Evolutionary conservation across 2,329 filamentous ascomycete genomes (phyloP).

Genomic region (Lachnellula hyalina): DNA sequence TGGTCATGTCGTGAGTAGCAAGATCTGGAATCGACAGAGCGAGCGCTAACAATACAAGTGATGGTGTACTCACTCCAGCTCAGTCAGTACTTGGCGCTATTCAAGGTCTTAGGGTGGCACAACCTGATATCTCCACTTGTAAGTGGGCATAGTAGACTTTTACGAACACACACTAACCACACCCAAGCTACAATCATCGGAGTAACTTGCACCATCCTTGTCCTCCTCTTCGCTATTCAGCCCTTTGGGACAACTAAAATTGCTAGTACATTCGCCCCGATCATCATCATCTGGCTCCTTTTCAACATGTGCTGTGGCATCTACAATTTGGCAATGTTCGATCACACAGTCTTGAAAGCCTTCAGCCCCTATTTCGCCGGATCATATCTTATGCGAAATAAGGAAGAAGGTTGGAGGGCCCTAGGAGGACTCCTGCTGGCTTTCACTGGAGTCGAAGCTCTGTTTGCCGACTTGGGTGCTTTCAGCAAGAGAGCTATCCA

Average conservation of each 20-base stretch:
- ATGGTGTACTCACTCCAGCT: constrained; percentile 63
- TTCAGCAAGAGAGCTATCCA: constrained; percentile 67
- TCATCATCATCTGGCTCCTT: constrained; percentile 61
- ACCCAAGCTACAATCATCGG: constrained; percentile 56
- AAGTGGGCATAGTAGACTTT: not conserved
- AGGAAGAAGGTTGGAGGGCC: constrained; percentile 55
- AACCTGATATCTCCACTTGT: constrained; percentile 46
- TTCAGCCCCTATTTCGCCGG: constrained; percentile 57
- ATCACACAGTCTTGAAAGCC: constrained; percentile 49
- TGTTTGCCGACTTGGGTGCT: constrained; percentile 74
- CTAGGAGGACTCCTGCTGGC: constrained; percentile 68
- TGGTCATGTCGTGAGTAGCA: constrained; percentile 48
- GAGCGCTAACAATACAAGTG: constrained; percentile 23
- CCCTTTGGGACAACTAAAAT: constrained; percentile 59
- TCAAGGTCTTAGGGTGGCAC: constrained; percentile 56
- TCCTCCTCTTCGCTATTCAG: constrained; percentile 59
- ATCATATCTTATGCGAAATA: constrained; percentile 53
- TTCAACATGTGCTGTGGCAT: constrained; percentile 60
- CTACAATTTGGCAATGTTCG: constrained; percentile 51
- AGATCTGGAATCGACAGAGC: not conserved
- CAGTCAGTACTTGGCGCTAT: constrained; percentile 66
- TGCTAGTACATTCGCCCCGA: constrained; percentile 57
- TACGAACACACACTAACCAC: not conserved
- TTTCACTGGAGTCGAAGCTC: constrained; percentile 73
- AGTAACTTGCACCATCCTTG: constrained; percentile 57